Evolutionary conservation across 2,329 filamentous ascomycete genomes (phyloP).

Genomic region (Geosmithia flava): DNA sequence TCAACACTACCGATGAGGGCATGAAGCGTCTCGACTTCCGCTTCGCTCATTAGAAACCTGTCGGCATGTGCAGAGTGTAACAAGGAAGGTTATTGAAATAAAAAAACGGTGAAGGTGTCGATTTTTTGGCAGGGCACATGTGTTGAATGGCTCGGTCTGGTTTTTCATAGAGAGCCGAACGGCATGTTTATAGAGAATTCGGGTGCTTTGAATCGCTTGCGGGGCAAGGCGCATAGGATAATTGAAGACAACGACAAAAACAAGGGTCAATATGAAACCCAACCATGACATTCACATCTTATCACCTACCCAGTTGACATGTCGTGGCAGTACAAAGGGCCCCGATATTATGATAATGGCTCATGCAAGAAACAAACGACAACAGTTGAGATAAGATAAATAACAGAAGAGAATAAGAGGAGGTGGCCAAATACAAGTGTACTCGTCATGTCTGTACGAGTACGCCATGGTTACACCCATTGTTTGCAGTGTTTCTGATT

Average conservation of each 20-base stretch:
- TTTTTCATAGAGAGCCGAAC: not conserved
- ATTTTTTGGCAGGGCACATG: too few species aligned
- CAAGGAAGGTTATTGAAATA: not conserved
- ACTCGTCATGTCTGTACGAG: too few species aligned
- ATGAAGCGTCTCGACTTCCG: constrained; percentile 42
- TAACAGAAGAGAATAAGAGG: too few species aligned
- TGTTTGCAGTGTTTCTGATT: too few species aligned
- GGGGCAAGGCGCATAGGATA: not conserved
- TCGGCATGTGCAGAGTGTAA: not conserved
- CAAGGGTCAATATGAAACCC: not conserved
- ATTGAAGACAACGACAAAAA: too few species aligned
- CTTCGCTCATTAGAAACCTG: constrained; percentile 19
- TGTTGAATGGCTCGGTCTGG: too few species aligned
- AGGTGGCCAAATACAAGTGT: too few species aligned
- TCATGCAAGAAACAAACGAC: too few species aligned
- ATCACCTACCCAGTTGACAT: not conserved
- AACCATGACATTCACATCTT: not conserved
- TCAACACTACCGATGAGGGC: constrained; percentile 37
- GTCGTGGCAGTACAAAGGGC: not conserved
- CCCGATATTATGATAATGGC: too few species aligned
- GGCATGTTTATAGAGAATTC: not conserved
- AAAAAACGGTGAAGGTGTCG: not conserved
- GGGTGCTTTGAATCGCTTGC: not conserved
- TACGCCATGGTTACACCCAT: too few species aligned
- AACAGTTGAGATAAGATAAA: too few species aligned